Base-by-base conservation (phyloP, 805 yeast genomes). In the Debaryomyces hansenii region DNA sequence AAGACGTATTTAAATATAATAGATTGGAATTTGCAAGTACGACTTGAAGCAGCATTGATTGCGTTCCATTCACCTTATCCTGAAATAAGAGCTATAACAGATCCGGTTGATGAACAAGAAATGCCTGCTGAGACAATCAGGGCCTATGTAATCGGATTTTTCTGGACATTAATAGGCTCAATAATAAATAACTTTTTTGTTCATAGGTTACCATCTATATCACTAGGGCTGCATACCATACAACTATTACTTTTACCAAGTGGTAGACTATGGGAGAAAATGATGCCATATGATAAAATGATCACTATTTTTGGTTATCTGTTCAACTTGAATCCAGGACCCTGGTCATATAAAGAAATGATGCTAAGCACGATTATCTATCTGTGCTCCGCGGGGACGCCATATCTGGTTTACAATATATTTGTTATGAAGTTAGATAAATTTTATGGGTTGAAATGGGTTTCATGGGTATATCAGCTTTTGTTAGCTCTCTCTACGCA, bases 401-500 rank as follows among this genome's bases (percentile, higher is more conserved):
- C 76, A 2, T 72, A 72, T 48, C 68, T 68, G 52, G 59, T 71
- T 1, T 70, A 69, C 50, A 72, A 72, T 49, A 72, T 72, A 2
- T 62, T 70, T 46, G 77, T 72, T 18, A 70, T 71, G 77, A 72
- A 71, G 45, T 51, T 71, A 24, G 76, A 70, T 36, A 58, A 60
- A 37, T 72, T 72, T 48, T 72, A 72, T 51, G 74, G 73, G 3
- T 58, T 71, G 37, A 63, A 67, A 38, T 72, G 78, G 78, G 75
- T 69, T 29, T 51, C 65, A 12, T 73, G 78, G 60, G 78, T 82
- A 0, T 85, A 75, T 60, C 84, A 81, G 61, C 52, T 82, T 11
- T 53, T 81, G 31, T 67, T 84, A 29, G 64, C 78, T 1, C 51
- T 82, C 4, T 73, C 85, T 2, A 73, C 87, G 1, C 84, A 83